Base-by-base conservation (phyloP, 306 rosid species). In the Rosa lucieae region DNA sequence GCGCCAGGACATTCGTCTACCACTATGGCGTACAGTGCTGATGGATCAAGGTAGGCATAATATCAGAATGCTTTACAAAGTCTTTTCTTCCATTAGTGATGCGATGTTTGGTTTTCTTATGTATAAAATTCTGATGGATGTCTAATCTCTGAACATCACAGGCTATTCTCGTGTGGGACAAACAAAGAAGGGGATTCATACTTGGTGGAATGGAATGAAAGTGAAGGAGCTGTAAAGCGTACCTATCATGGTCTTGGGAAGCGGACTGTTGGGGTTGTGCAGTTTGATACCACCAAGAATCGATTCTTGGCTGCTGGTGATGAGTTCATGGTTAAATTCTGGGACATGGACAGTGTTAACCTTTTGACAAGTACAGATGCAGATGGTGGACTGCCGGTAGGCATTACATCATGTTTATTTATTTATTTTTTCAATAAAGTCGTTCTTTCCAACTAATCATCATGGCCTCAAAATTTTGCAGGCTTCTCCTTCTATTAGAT, bases 161-260 rank as follows among this genome's bases (percentile, higher is more conserved):
- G 99, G 88, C 82, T 96, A 84, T 93, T 96, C 85, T 96, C 99
- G 14, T 96, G 98, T 62, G 99, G 99, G 81, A 88, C 99, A 71
- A 96, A 90, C 78, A 96, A 93, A 88, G 98, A 96, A 89, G 99
- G 99, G 69, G 99, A 96, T 52, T 96, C 99, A 26, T 89, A 73
- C 89, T 84, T 96, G 73, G 99, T 96, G 80, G 99, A 96, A 82
- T 96, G 99, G 99, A 96, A 96, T 86, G 99, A 96, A 88, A 96
- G 98, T 82, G 99, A 96, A 87, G 99, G 99, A 80, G 98, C 99
- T 51, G 99, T 96, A 29, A 96, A 90, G 87, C 94, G 96, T 43
- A 78, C 93, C 29, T 96, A 87, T 78, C 89, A 91, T 79, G 99
- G 99, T 73, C 91, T 96, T 84, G 93, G 92, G 79, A 96, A 93